These are phyloP conservation scores for Pseudogymnoascus sp. DNA, from an alignment of 2,329 filamentous ascomycete species.

Conservation along the genomic window DNA sequence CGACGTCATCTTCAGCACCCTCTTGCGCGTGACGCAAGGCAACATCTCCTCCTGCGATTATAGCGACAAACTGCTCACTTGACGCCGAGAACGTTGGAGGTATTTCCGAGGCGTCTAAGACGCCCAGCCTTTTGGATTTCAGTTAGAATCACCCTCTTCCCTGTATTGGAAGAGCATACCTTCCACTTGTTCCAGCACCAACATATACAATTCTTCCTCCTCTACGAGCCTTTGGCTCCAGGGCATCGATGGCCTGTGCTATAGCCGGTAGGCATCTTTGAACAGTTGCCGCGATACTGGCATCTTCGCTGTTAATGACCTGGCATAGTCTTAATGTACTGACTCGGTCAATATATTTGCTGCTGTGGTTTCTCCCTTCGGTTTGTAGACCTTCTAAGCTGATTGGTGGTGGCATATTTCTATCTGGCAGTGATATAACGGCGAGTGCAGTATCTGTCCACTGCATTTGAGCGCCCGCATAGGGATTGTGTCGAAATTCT, in stretches of 20 bases:
- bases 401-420: constrained; percentile 1
- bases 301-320: constrained; percentile 33
- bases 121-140: constrained; percentile 28
- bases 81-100: constrained; percentile 36
- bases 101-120: constrained; percentile 37
- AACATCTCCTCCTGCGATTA: constrained; percentile 36
- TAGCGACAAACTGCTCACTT: constrained; percentile 32
- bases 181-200: constrained; percentile 38
- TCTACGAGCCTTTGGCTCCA: constrained; percentile 27
- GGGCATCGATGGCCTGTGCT: constrained; percentile 29
- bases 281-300: constrained; percentile 28
- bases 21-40: constrained; percentile 35
- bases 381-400: constrained; percentile 30
- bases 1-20: constrained; percentile 34
- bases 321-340: constrained; percentile 33
- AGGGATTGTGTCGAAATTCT: not conserved
- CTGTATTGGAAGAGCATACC: constrained; percentile 21
- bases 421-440: not conserved
- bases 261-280: constrained; percentile 28
- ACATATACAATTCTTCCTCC: constrained; percentile 33
- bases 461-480: not conserved
- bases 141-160: not conserved
- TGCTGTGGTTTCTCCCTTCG: constrained; percentile 31
- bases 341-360: constrained; percentile 30
- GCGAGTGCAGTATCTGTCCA: not conserved